Evolutionary conservation across 345 rosid species (phyloP).

Genomic region (Salix dunnii): DNA sequence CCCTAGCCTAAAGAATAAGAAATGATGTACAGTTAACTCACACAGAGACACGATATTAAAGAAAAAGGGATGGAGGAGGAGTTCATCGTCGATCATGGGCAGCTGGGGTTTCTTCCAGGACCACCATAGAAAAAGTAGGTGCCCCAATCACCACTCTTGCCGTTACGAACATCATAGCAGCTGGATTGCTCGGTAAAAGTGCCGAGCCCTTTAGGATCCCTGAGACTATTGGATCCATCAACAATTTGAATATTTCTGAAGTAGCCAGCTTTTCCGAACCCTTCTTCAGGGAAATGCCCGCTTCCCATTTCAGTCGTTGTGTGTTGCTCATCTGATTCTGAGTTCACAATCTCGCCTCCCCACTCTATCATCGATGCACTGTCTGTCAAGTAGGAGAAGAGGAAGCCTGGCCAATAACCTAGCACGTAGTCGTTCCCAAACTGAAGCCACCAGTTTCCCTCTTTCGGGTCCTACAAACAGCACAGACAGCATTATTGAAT

Average conservation of each 20-base stretch:
- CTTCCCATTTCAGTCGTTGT: conserved; percentile 46
- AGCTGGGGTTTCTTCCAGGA: conserved; percentile 26
- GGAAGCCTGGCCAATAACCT: conserved; percentile 42
- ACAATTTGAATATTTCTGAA: conserved; percentile 26
- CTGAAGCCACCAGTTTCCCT: conserved; percentile 45
- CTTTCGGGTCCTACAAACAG: conserved; percentile 25
- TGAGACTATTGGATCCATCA: conserved; percentile 27
- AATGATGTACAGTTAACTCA: not conserved
- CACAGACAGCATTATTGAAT: not conserved
- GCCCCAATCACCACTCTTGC: conserved; percentile 21
- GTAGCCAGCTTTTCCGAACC: conserved; percentile 35
- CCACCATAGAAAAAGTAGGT: conserved; percentile 30
- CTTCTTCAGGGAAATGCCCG: conserved; percentile 36
- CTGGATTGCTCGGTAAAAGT: conserved; percentile 25
- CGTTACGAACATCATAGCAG: conserved; percentile 25
- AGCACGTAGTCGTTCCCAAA: conserved; percentile 15
- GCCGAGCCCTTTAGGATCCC: conserved; percentile 17
- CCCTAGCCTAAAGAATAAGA: not conserved
- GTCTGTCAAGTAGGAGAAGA: conserved; percentile 26
- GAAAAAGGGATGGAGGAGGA: not conserved
- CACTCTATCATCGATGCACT: conserved; percentile 23
- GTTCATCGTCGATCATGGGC: conserved; percentile 9
- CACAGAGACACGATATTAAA: not conserved
- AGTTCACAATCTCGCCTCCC: conserved; percentile 46
- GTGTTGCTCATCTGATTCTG: conserved; percentile 7